Evolutionary conservation across 139 green algal genomes (phyloP).

Genomic region (Chlorella vulgaris): DNA sequence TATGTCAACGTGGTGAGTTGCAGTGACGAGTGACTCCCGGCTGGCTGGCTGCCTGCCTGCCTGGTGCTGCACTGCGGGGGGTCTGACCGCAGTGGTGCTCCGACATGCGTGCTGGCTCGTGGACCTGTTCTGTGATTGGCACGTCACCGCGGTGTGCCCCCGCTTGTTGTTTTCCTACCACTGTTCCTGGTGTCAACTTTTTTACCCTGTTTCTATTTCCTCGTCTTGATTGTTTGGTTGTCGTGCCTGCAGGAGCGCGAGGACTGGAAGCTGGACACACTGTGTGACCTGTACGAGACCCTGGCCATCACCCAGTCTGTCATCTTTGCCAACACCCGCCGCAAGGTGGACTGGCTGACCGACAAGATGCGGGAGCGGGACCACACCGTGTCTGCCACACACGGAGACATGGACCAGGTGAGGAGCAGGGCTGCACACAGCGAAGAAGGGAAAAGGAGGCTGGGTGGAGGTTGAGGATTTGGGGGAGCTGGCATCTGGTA

Average conservation of each 20-base stretch:
- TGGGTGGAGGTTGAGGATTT: too few relatives aligned
- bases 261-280: slow-evolving; percentile 99
- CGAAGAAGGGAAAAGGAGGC: too few relatives aligned
- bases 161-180: too few relatives aligned
- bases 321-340: slow-evolving; percentile 99
- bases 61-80: background rate
- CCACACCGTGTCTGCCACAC: slow-evolving; percentile 98
- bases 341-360: slow-evolving; percentile 99
- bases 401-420: slow-evolving; percentile 98
- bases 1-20: slow-evolving; percentile 76
- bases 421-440: background rate
- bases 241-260: slow-evolving; percentile 90
- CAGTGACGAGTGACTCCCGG: background rate
- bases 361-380: slow-evolving; percentile 99
- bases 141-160: too few relatives aligned
- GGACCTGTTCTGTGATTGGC: too few relatives aligned
- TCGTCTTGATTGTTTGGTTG: too few relatives aligned
- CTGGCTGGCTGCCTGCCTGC: background rate
- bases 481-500: too few relatives aligned
- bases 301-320: slow-evolving; percentile 99
- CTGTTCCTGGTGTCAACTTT: too few relatives aligned
- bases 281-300: slow-evolving; percentile 99
- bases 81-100: too few relatives aligned
- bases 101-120: too few relatives aligned
- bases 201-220: too few relatives aligned